Conservation (phyloP, 257 asterid genomes). For the Gentiana straminea region DNA sequence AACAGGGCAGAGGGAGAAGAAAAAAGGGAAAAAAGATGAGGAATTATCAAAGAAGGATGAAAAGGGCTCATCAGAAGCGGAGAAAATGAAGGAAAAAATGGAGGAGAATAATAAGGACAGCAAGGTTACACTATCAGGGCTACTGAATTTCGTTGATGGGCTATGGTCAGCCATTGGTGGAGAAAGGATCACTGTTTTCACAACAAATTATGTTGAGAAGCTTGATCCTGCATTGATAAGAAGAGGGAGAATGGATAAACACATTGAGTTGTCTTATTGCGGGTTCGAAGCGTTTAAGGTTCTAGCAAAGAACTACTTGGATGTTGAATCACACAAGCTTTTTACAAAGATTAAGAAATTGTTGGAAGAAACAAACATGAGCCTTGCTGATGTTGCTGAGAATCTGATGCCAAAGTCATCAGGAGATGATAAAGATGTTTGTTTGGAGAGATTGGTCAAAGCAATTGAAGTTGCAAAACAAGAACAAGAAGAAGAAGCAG, state of each 20-base stretch:
- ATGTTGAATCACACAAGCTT: not conserved
- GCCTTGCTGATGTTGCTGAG: too few relatives aligned
- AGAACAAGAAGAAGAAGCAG: too few relatives aligned
- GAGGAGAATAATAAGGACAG: not conserved
- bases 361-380: too few relatives aligned
- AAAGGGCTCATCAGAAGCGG: not conserved
- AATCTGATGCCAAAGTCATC: too few relatives aligned
- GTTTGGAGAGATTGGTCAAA: too few relatives aligned
- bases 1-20: constrained; percentile 4
- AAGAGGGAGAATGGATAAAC: constrained; percentile 6
- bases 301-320: not conserved
- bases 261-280: constrained; percentile 1
- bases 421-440: too few relatives aligned
- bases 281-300: constrained; percentile 1
- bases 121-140: constrained; percentile 1
- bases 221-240: constrained; percentile 3
- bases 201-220: not conserved
- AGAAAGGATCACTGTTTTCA: constrained; percentile 4
- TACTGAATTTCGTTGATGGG: constrained; percentile 2
- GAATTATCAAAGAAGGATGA: not conserved
- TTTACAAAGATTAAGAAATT: too few relatives aligned
- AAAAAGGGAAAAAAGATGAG: not conserved
- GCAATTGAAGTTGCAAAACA: too few relatives aligned
- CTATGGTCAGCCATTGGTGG: constrained; percentile 3
- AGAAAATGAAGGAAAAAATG: not conserved